Conservation (phyloP, 2,329 filamentous ascomycete genomes). For the Verticillium klebahnii region DNA sequence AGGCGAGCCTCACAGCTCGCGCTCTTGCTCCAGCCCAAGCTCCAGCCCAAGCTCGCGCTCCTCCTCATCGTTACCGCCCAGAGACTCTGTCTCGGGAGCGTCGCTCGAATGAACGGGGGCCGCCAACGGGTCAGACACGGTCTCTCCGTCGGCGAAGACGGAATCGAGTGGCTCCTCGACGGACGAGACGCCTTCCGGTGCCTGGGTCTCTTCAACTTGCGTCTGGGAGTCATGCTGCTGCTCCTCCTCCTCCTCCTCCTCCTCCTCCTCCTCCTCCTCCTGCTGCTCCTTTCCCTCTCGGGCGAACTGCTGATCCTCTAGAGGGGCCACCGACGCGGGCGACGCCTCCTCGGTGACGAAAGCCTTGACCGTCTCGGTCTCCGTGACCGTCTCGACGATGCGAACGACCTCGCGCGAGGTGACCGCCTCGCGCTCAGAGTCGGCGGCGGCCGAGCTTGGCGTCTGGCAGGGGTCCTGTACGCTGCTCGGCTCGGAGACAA, state of each 20-base stretch:
- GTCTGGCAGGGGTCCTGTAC: neutral
- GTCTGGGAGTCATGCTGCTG: neutral
- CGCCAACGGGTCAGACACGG: neutral
- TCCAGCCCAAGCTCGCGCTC: neutral
- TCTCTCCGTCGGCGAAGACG: neutral
- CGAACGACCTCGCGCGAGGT: conserved; percentile 23
- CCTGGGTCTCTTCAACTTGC: neutral
- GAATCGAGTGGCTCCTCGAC: neutral
- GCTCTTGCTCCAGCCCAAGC: neutral
- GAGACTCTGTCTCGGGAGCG: neutral
- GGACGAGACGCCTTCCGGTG: neutral
- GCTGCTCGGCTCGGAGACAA: neutral
- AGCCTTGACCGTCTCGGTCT: conserved; percentile 15
- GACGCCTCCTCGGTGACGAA: conserved; percentile 19
- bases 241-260: neutral
- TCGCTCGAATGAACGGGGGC: neutral
- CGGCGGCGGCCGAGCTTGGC: neutral
- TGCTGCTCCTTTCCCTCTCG: neutral
- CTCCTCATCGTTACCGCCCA: neutral
- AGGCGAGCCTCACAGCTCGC: neutral
- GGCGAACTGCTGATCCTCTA: neutral
- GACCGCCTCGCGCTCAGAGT: conserved; percentile 13
- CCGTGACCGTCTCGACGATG: conserved; percentile 28
- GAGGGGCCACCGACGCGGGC: neutral
- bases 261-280: neutral